phyloP scores from a whole-genome alignment of 169 alveolate species.

The Eimeria falciformis region DNA sequence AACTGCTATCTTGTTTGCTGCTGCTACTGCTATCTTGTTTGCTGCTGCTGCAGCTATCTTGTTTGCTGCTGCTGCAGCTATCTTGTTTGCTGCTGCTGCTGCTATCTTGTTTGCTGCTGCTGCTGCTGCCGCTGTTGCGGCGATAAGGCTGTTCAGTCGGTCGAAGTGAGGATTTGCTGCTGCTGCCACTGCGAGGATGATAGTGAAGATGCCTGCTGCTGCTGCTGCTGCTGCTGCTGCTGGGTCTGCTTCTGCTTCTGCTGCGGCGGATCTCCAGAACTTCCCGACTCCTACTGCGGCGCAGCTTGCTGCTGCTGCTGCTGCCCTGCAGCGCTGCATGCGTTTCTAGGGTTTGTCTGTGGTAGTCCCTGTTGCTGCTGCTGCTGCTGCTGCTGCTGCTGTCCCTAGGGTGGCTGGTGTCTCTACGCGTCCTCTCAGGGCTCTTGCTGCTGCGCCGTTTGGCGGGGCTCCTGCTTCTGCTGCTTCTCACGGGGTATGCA shows the following conservation, averaged over 20 bases:
- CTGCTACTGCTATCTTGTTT: neutral
- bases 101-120: neutral
- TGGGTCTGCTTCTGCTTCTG: conserved; percentile 9
- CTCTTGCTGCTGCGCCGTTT: no score
- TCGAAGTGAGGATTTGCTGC: neutral
- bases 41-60: neutral
- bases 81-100: no score
- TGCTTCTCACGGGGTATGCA: conserved; percentile 19
- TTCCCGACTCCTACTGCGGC: no score
- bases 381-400: no score
- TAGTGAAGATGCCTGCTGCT: neutral
- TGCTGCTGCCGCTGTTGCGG: conserved; percentile 45
- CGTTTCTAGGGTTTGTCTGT: no score
- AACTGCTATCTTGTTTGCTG: neutral
- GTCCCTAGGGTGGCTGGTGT: no score
- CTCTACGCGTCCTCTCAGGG: neutral
- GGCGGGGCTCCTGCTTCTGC: no score
- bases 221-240: conserved; percentile 40
- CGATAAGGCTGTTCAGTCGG: neutral
- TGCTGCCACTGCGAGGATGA: neutral
- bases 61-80: no score
- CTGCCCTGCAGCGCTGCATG: no score
- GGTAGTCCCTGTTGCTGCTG: no score
- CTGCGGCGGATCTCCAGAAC: conserved; percentile 37
- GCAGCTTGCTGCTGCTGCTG: neutral